phyloP scores from a whole-genome alignment of 2,329 filamentous ascomycete species.

The Grosmannia clavigera region DNA sequence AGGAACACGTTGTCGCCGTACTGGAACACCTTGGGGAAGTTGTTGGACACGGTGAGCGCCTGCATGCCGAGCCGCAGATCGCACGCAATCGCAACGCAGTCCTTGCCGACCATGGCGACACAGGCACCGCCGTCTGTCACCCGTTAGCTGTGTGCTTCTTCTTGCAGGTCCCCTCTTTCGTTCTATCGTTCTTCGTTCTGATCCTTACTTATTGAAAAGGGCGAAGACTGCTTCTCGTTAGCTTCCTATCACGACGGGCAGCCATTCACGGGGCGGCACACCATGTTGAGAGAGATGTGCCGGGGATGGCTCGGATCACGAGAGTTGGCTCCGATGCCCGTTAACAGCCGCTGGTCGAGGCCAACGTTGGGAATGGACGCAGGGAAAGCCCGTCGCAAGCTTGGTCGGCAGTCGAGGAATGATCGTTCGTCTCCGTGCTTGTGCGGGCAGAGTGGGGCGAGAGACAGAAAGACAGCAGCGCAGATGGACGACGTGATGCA shows the following conservation, averaged over 20 bases:
- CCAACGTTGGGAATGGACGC: neutral
- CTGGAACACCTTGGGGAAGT: slow-evolving; percentile 99
- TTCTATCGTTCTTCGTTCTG: too few relatives aligned
- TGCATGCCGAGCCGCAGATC: slow-evolving; percentile 96
- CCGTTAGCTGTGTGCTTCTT: neutral
- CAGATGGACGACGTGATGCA: neutral
- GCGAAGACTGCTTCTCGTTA: slow-evolving; percentile 54
- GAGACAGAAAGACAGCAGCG: neutral
- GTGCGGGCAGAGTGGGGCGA: too few relatives aligned
- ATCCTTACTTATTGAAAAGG: slow-evolving; percentile 87
- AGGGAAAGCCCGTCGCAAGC: too few relatives aligned
- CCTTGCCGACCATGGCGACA: slow-evolving; percentile 98
- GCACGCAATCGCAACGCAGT: slow-evolving; percentile 98
- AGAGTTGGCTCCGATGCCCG: neutral
- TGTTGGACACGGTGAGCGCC: slow-evolving; percentile 94
- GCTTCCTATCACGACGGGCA: slow-evolving; percentile 11
- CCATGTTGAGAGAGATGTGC: slow-evolving; percentile 15
- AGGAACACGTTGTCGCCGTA: slow-evolving; percentile 86
- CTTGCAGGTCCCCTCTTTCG: too few relatives aligned
- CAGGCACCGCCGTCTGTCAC: slow-evolving; percentile 70
- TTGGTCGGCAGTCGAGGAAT: too few relatives aligned
- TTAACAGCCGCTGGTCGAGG: neutral
- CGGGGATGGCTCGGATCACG: neutral
- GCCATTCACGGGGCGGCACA: slow-evolving; percentile 15
- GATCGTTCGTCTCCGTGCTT: too few relatives aligned